Base-by-base conservation (phyloP, 768 basidiomycete genomes). In the Arthromyces matolae region DNA sequence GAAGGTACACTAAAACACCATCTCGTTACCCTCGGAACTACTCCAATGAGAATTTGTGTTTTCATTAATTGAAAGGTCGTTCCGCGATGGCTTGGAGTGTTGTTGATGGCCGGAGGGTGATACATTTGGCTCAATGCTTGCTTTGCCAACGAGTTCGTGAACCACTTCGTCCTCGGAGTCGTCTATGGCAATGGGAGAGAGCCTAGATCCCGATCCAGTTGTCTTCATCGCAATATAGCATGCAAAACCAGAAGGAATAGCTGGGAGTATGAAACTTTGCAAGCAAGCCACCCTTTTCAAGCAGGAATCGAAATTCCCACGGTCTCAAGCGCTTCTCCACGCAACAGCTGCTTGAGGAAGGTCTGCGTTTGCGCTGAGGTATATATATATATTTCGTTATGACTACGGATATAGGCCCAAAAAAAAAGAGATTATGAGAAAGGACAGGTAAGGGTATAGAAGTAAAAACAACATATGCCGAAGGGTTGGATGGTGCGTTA, bases 111-210 rank as follows among this genome's bases (percentile, higher is more conserved):
- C 29, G 29, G 43, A 24, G 32, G 25, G 28, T 27, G 41, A n/a
- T 31, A 31, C 22, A 18, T 23, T 40, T 32, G 42, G 28, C 23
- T 48, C 52, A 49, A 47, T 56, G 25, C 41, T 45, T 35, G 32
- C 28, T 28, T 57, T 48, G 42, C 39, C 57, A 8, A 71, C 57
- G 16, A 71, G 59, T 37, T 65, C 64, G 16, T 66, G 52, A 1
- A 67, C 16, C 4, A 68, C 67, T 37, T 73, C 72, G 23, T 70
- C 67, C 53, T 73, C 72, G 23, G 71, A 72, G 50, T 72, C 70
- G 39, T 71, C 68, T 27, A 72, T 59, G 29, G 61, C 52, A 16
- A 71, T 71, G 27, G 72, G 72, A 23, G 67, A 73, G 16, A 38
- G 54, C 38, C 52, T 52, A 1, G 71, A 67, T 33, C 71, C 71